These are phyloP conservation scores for Fusarium lateritium DNA, from an alignment of 2,329 filamentous ascomycete genomes.

Conservation along the genomic window DNA sequence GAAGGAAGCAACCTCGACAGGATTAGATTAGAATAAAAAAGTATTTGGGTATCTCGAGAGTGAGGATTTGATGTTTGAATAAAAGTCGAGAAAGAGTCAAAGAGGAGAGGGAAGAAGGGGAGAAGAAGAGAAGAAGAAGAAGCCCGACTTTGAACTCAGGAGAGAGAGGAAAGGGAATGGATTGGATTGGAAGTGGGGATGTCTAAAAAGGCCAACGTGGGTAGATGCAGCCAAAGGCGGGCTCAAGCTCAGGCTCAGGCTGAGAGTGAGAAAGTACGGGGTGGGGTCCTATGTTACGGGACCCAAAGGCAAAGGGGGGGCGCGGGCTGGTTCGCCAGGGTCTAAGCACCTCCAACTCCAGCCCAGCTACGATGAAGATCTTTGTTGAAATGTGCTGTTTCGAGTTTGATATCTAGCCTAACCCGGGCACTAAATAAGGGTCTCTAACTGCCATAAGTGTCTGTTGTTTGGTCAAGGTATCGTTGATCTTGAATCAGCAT, in stretches of 20 bases:
- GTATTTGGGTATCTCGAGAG: conserved; percentile 43
- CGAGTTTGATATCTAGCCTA: conserved; percentile 11
- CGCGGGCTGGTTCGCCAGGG: conserved; percentile 21
- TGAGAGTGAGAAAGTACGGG: conserved; percentile 13
- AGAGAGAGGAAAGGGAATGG: conserved; percentile 34
- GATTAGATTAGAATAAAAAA: conserved; percentile 47
- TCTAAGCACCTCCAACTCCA: conserved; percentile 17
- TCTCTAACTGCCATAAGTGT: background rate
- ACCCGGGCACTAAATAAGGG: background rate
- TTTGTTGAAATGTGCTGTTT: conserved; percentile 21
- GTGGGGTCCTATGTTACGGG: conserved; percentile 24
- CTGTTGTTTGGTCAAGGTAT: background rate
- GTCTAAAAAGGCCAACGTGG: conserved; percentile 50
- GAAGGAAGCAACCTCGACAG: conserved; percentile 46
- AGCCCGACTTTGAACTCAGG: conserved; percentile 44
- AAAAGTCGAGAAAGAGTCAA: conserved; percentile 38
- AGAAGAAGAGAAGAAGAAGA: conserved; percentile 27
- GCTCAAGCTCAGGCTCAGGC: conserved; percentile 25
- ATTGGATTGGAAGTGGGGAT: conserved; percentile 37
- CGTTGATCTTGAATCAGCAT: background rate
- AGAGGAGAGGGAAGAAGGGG: conserved; percentile 25
- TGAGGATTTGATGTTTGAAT: conserved; percentile 24
- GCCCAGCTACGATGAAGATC: conserved; percentile 28
- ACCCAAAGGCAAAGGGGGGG: conserved; percentile 19
- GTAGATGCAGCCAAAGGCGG: conserved; percentile 42